A percentile compares a stretch with the other conserved stretches of the same genome.
Evolutionary conservation across 1,284 basidiomycete species (phyloP).

Genomic region (Neolentinus lepideus): DNA sequence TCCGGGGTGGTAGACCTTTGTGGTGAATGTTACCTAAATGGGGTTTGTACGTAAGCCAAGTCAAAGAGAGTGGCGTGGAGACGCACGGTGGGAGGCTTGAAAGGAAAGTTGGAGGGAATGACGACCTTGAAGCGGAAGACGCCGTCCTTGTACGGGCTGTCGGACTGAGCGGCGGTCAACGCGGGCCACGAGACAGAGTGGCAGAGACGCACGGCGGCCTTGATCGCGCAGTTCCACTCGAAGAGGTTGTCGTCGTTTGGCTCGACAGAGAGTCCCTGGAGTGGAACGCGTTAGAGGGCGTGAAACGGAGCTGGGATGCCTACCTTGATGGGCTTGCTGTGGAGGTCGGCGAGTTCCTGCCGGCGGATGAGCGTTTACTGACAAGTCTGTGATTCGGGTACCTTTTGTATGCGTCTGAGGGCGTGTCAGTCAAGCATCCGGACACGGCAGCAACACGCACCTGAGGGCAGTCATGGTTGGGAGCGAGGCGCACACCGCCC

Average conservation of each 20-base stretch:
- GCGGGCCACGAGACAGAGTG: neutral
- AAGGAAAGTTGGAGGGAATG: constrained; percentile 78
- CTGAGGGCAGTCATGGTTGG: constrained; percentile 49
- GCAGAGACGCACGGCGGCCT: constrained; percentile 56
- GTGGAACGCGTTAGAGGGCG: constrained; percentile 1
- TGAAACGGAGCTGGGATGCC: too few species aligned
- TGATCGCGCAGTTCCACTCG: constrained; percentile 73
- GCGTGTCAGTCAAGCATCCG: constrained; percentile 3
- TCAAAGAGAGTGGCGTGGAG: neutral
- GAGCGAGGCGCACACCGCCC: constrained; percentile 13
- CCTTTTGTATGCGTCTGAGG: constrained; percentile 64
- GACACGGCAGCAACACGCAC: constrained; percentile 23
- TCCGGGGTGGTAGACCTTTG: constrained; percentile 90
- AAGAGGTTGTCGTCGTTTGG: constrained; percentile 70
- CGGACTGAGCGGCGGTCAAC: constrained; percentile 38
- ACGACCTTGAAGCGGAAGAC: constrained; percentile 71
- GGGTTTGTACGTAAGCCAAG: constrained; percentile 8
- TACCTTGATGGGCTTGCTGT: constrained; percentile 55
- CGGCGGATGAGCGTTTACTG: constrained; percentile 11
- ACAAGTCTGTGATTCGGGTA: constrained; percentile 18
- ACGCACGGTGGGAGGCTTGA: constrained; percentile 79
- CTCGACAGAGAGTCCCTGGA: constrained; percentile 56
- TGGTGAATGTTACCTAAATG: constrained; percentile 73
- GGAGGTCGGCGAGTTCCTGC: constrained; percentile 59
- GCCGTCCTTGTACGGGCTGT: constrained; percentile 82